Evolutionary conservation across 2,329 filamentous ascomycete species (phyloP), one percentile per base, ranked within the genome.

Genomic region (Ophiosphaerella herpotricha): DNA sequence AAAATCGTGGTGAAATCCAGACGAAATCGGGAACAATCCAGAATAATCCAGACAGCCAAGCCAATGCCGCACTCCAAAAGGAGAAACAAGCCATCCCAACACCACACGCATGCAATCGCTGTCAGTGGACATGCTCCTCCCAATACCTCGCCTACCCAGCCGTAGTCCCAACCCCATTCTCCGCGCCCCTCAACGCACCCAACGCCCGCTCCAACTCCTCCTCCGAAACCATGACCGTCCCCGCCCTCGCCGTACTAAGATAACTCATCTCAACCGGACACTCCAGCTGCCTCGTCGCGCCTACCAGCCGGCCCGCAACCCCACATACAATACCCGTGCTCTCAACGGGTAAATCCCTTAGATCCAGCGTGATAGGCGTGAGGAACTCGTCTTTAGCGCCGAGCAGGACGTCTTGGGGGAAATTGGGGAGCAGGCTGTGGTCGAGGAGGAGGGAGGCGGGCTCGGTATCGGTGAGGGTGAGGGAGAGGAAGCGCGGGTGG

Each of bases 291-390:
- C 61, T 64, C 34, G 90, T 86, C 39, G 89, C 89, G 42, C 89
- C 85, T 1, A 91, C 88, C 24, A 97, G 79, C 46, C 86, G 83
- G 23, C 91, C 90, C 0, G 93, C 92, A 2, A 99, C 90, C 24
- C 94, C 93, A 61, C 92, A 97, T 3, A 99, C 91, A 50, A 99
- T 97, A 18, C 93, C 93, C 0, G 92, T 96, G 7, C 91, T 91
- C 71, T 96, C 91, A 36, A 93, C 81, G 0, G 93, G 90, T 35
- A 97, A 77, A 36, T 85, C 85, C 16, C 84, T 85, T 23, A 99
- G 80, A 63, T 97, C 91, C 3, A 99, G 81, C 50, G 91, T 93
- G 61, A 99, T 94, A 1, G 94, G 91, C 1, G 95, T 85, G 31
- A 92, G 80, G 50, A 84, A 85, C 58, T 86, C 86, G 45, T 85